Evolutionary conservation across 2,329 filamentous ascomycete species (phyloP).

Genomic region (Claviceps paspali): DNA sequence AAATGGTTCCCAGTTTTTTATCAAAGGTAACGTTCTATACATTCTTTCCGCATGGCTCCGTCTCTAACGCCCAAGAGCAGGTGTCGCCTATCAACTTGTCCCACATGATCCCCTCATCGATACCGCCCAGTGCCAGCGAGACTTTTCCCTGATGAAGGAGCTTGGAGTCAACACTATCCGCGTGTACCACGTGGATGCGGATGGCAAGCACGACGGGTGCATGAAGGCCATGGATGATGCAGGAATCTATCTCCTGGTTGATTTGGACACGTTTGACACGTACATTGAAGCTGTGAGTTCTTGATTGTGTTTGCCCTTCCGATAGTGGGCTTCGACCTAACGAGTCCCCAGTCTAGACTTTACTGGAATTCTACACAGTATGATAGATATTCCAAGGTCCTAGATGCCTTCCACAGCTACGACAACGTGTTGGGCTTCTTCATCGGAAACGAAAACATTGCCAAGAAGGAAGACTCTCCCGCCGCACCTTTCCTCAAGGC

Average conservation of each 20-base stretch:
- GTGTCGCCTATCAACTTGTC: slow-evolving; percentile 54
- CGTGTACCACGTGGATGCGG: slow-evolving; percentile 72
- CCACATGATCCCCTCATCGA: slow-evolving; percentile 61
- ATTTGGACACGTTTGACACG: slow-evolving; percentile 61
- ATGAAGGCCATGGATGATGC: slow-evolving; percentile 68
- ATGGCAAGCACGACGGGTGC: slow-evolving; percentile 57
- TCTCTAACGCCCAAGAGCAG: slow-evolving; percentile 24
- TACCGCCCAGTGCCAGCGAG: slow-evolving; percentile 58
- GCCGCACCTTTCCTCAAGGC: slow-evolving; percentile 76
- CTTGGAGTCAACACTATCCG: slow-evolving; percentile 74
- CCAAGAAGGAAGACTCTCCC: slow-evolving; percentile 37
- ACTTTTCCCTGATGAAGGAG: slow-evolving; percentile 62
- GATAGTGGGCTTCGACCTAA: neutral
- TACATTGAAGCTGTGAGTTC: slow-evolving; percentile 46
- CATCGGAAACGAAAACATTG: slow-evolving; percentile 78
- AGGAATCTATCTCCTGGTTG: slow-evolving; percentile 72
- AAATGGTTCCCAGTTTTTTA: slow-evolving; percentile 67
- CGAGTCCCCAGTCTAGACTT: slow-evolving; percentile 31
- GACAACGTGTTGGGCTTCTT: slow-evolving; percentile 76
- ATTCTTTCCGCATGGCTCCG: neutral
- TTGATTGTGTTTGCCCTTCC: neutral
- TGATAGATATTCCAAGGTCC: slow-evolving; percentile 50
- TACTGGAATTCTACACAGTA: slow-evolving; percentile 62
- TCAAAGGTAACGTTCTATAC: slow-evolving; percentile 46
- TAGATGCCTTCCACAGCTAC: slow-evolving; percentile 64